phyloP scores from a whole-genome alignment of 768 basidiomycete species.

The Boletus barrowsii region DNA sequence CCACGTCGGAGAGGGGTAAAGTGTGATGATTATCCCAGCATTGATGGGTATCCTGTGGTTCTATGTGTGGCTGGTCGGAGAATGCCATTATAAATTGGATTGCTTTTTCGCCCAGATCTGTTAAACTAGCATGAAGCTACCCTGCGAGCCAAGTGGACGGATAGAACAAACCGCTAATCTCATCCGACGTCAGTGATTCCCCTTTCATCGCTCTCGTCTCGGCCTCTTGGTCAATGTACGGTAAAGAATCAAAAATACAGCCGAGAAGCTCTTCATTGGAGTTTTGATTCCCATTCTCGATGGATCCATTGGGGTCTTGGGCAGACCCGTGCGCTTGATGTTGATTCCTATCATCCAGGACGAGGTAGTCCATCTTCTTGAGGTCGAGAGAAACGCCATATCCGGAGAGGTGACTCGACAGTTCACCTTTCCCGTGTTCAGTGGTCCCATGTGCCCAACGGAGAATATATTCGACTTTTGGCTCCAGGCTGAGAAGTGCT shows the following conservation, averaged over 20 bases:
- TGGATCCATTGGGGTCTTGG: not conserved
- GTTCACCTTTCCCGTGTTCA: slow-evolving; percentile 36
- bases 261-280: slow-evolving; percentile 20
- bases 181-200: slow-evolving; percentile 48
- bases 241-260: slow-evolving; percentile 31
- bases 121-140: not conserved
- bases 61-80: slow-evolving; percentile 44
- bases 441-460: slow-evolving; percentile 37
- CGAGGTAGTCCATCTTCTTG: slow-evolving; percentile 97
- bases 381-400: slow-evolving; percentile 91
- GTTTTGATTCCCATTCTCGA: slow-evolving; percentile 6
- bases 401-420: slow-evolving; percentile 62
- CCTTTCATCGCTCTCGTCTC: slow-evolving; percentile 37
- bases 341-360: slow-evolving; percentile 75
- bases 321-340: slow-evolving; percentile 2
- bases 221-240: slow-evolving; percentile 26
- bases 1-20: slow-evolving; percentile 13
- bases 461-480: slow-evolving; percentile 69
- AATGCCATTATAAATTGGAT: slow-evolving; percentile 72
- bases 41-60: slow-evolving; percentile 4
- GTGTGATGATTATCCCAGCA: slow-evolving; percentile 18
- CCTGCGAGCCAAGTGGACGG: not conserved
- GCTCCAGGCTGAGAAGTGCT: slow-evolving; percentile 50
- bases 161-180: slow-evolving; percentile 47
- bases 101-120: slow-evolving; percentile 70